Evolutionary conservation across 768 basidiomycete species (phyloP).

Genomic region (Russula dissimulans): DNA sequence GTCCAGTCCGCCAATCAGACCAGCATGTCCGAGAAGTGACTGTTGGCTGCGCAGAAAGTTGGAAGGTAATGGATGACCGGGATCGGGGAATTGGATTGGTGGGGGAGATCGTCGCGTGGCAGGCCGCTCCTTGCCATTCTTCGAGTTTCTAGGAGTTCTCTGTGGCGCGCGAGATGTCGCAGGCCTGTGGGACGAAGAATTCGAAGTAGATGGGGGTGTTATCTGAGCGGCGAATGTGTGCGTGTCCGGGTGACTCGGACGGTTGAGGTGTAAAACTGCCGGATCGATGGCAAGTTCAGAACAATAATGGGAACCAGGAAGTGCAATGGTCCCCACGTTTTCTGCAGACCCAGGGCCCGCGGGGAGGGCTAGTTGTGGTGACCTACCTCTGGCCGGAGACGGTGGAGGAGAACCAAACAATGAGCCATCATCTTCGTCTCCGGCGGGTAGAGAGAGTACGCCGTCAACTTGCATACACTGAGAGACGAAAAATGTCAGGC

Average conservation of each 20-base stretch:
- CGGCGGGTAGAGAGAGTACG: slow-evolving; percentile 3
- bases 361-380: slow-evolving; percentile 55
- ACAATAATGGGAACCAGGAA: slow-evolving; percentile 87
- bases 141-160: slow-evolving; percentile 20
- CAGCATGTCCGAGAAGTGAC: slow-evolving; percentile 62
- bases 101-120: slow-evolving; percentile 40
- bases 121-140: slow-evolving; percentile 31
- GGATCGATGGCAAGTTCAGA: slow-evolving; percentile 80
- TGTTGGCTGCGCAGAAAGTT: slow-evolving; percentile 69
- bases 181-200: slow-evolving; percentile 17
- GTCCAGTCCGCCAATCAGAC: slow-evolving; percentile 56
- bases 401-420: slow-evolving; percentile 78
- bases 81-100: slow-evolving; percentile 53
- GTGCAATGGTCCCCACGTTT: slow-evolving; percentile 98
- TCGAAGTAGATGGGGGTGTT: slow-evolving; percentile 13
- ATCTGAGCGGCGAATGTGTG: slow-evolving; percentile 12
- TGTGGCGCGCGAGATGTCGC: slow-evolving; percentile 2
- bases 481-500: background rate
- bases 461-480: slow-evolving; percentile 22
- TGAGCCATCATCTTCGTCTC: slow-evolving; percentile 38
- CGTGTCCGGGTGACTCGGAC: slow-evolving; percentile 29
- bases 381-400: slow-evolving; percentile 44
- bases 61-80: slow-evolving; percentile 48
- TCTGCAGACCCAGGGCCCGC: slow-evolving; percentile 43
- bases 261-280: slow-evolving; percentile 55